Percentiles rank a stretch among this genome's conserved stretches.
phyloP scores from a whole-genome alignment of 768 basidiomycete species.

The Boletellus ananas region DNA sequence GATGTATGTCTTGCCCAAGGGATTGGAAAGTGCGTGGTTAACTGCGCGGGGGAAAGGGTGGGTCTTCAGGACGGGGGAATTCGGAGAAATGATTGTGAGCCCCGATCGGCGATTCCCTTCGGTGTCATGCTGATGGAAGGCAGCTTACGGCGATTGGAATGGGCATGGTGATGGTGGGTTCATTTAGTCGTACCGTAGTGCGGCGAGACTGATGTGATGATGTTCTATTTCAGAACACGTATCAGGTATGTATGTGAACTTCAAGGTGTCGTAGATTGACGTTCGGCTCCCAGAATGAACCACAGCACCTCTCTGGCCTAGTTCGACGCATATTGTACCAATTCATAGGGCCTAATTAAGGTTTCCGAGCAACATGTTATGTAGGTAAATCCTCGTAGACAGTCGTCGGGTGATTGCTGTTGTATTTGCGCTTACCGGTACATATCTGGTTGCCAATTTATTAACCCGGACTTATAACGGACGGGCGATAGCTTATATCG shows the following conservation, averaged over 20 bases:
- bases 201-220: constrained; percentile 6
- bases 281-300: constrained; percentile 47
- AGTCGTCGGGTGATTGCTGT: neutral
- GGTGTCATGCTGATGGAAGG: constrained; percentile 7
- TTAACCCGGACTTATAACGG: neutral
- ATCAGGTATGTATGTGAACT: constrained; percentile 47
- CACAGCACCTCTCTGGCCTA: constrained; percentile 76
- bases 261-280: constrained; percentile 3
- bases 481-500: neutral
- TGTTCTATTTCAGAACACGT: constrained; percentile 53
- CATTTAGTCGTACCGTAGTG: neutral
- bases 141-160: constrained; percentile 72
- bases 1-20: constrained; percentile 89
- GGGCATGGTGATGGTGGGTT: constrained; percentile 84
- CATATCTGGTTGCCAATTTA: neutral
- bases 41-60: constrained; percentile 70
- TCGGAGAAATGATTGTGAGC: constrained; percentile 64
- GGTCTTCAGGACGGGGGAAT: constrained; percentile 67
- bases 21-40: constrained; percentile 86
- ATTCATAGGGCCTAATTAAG: constrained; percentile 80
- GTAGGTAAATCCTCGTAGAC: neutral
- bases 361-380: neutral
- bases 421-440: neutral
- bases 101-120: neutral
- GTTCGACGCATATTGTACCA: constrained; percentile 82